phyloP scores from a whole-genome alignment of 2,329 filamentous ascomycete species.

The Camptophora hylomeconis region DNA sequence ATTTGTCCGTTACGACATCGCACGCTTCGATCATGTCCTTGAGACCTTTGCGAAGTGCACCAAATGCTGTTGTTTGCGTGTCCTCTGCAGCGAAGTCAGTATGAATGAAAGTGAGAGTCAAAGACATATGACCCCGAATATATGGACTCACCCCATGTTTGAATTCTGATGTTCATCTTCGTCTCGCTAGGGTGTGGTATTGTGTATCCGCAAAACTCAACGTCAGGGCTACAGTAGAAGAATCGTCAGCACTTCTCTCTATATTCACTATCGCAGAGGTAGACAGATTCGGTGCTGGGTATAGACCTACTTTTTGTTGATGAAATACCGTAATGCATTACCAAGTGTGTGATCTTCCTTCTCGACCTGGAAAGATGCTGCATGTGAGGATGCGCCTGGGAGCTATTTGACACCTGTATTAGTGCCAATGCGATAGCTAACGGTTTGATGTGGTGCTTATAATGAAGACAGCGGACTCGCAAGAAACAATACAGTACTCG shows the following conservation, averaged over 20 bases:
- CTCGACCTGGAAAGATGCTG: conserved; percentile 88
- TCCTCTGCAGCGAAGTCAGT: conserved; percentile 12
- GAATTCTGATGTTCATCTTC: conserved; percentile 95
- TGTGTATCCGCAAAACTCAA: conserved; percentile 96
- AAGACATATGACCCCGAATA: background rate
- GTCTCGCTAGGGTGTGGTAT: conserved; percentile 93
- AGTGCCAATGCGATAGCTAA: background rate
- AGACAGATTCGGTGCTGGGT: conserved; percentile 3
- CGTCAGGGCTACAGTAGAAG: conserved; percentile 55
- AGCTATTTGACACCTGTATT: conserved; percentile 40
- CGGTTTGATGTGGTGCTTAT: background rate
- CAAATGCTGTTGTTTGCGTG: conserved; percentile 53
- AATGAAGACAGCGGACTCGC: background rate
- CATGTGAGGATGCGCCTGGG: conserved; percentile 68
- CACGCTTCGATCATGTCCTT: conserved; percentile 81
- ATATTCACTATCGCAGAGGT: conserved; percentile 1
- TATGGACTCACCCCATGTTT: conserved; percentile 69
- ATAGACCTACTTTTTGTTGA: conserved; percentile 88
- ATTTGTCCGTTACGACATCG: conserved; percentile 87
- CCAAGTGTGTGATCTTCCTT: conserved; percentile 92
- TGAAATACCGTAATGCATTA: conserved; percentile 84
- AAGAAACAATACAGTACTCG: too few relatives aligned
- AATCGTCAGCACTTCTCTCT: conserved; percentile 6
- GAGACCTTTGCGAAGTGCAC: conserved; percentile 82
- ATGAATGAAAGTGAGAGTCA: conserved; percentile 2